Conservation (phyloP, 805 yeast species). For the Clavispora carvajalis region DNA sequence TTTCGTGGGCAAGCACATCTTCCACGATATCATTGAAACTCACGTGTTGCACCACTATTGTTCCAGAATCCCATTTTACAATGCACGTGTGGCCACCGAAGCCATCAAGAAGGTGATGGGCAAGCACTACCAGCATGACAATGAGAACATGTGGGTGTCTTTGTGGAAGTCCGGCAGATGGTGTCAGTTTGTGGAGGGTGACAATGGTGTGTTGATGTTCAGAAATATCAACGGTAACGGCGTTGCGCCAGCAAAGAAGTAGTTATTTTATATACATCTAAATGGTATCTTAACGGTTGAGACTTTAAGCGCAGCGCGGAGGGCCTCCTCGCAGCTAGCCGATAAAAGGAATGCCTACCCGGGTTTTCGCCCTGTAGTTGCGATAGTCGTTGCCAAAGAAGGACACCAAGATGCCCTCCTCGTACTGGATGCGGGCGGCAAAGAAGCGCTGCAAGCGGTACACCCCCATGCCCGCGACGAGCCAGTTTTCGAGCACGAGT, state of each 20-base stretch:
- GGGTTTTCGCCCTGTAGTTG: constrained; percentile 44
- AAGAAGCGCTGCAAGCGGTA: constrained; percentile 67
- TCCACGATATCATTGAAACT: constrained; percentile 88
- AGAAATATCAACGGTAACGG: constrained; percentile 51
- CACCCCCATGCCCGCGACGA: constrained; percentile 51
- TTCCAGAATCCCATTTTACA: constrained; percentile 82
- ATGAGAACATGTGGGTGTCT: constrained; percentile 68
- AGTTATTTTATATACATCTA: not conserved
- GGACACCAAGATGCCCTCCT: constrained; percentile 56
- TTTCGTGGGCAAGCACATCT: constrained; percentile 67
- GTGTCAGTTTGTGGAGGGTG: constrained; percentile 73
- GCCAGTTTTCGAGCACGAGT: constrained; percentile 59
- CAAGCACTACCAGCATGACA: constrained; percentile 60
- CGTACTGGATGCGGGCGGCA: constrained; percentile 57
- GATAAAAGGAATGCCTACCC: constrained; percentile 54
- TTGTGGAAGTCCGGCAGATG: constrained; percentile 59
- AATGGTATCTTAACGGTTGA: not conserved
- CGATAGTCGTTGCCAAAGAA: constrained; percentile 72
- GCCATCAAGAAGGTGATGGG: constrained; percentile 85
- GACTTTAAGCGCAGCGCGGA: no score
- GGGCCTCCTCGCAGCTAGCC: no score
- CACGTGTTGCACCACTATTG: constrained; percentile 84
- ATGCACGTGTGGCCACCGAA: constrained; percentile 73
- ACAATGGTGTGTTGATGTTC: constrained; percentile 53
- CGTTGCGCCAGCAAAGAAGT: constrained; percentile 12